Evolutionary conservation across 2,329 filamentous ascomycete species (phyloP).

Genomic region (Monosporascus sp.): DNA sequence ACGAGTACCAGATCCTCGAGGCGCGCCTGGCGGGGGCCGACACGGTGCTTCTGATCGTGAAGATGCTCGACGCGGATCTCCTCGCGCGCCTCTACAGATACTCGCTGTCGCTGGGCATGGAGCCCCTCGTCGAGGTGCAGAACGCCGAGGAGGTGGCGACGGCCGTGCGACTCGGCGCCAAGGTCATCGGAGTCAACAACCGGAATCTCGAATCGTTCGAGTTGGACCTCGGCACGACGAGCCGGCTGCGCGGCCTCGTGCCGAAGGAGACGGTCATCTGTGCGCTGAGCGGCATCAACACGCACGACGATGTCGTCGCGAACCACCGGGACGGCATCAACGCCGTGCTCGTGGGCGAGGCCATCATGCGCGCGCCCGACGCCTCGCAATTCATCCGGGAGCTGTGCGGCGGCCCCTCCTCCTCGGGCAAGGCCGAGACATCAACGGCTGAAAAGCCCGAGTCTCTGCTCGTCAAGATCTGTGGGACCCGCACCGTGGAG

Average conservation of each 20-base stretch:
- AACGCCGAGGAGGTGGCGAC: conserved; percentile 87
- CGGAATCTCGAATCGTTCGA: conserved; percentile 94
- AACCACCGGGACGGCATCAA: conserved; percentile 88
- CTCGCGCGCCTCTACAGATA: conserved; percentile 80
- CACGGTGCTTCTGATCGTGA: conserved; percentile 92
- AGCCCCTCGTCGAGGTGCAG: conserved; percentile 94
- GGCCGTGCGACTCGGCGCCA: conserved; percentile 78
- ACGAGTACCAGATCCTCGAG: conserved; percentile 97
- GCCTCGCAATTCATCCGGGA: conserved; percentile 77
- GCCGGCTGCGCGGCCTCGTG: conserved; percentile 80
- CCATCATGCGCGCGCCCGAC: conserved; percentile 86
- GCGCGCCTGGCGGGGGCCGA: conserved; percentile 89
- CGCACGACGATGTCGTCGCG: conserved; percentile 77
- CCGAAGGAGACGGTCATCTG: conserved; percentile 83
- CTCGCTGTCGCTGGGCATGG: conserved; percentile 88
- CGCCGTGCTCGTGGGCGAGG: conserved; percentile 89
- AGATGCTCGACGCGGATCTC: conserved; percentile 80
- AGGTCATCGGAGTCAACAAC: conserved; percentile 97
- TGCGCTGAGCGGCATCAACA: conserved; percentile 89
- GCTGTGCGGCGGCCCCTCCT: conserved; percentile 60
- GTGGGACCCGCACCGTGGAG: conserved; percentile 79
- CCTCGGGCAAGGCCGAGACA: conserved; percentile 7
- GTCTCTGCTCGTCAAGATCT: conserved; percentile 81
- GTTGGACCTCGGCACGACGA: conserved; percentile 89
- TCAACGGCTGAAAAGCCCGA: conserved; percentile 19